Evolutionary conservation across 192 early-diverging fungal species (phyloP).

Genomic region (Coemansia sp.): DNA sequence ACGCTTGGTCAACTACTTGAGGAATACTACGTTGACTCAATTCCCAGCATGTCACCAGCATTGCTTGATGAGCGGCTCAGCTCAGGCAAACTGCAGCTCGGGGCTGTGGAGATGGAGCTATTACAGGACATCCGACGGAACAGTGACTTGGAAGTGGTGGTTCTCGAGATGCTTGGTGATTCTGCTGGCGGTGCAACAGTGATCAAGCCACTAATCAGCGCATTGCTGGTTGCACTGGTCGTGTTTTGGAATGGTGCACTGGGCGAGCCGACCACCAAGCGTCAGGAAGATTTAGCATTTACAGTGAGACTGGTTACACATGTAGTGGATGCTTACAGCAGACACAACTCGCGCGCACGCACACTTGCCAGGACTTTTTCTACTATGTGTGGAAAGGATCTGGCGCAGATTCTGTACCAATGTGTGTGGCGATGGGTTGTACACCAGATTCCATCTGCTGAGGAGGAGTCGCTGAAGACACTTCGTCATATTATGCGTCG

Average conservation of each 20-base stretch:
- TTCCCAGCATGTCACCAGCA: conserved; percentile 34
- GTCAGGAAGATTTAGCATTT: conserved; percentile 28
- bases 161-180: conserved; percentile 12
- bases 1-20: conserved; percentile 28
- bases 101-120: conserved; percentile 41
- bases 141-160: conserved; percentile 19
- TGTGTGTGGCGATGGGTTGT: conserved; percentile 47
- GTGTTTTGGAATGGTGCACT: conserved; percentile 48
- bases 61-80: conserved; percentile 35
- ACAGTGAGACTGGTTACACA: conserved; percentile 23
- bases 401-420: conserved; percentile 37
- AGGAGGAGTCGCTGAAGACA: conserved; percentile 28
- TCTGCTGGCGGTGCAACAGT: conserved; percentile 7
- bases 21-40: conserved; percentile 40
- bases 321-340: conserved; percentile 18
- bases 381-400: conserved; percentile 22
- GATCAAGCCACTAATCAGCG: conserved; percentile 25
- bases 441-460: conserved; percentile 37
- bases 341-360: neutral
- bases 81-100: conserved; percentile 19
- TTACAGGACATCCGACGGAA: conserved; percentile 36
- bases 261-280: conserved; percentile 26
- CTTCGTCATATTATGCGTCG: conserved; percentile 39
- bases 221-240: conserved; percentile 29
- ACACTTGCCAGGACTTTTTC: conserved; percentile 22